Evolutionary conservation across 192 early-diverging fungal species (phyloP), one percentile per base, ranked within the genome.

Genomic region (Geranomyces variabilis): DNA sequence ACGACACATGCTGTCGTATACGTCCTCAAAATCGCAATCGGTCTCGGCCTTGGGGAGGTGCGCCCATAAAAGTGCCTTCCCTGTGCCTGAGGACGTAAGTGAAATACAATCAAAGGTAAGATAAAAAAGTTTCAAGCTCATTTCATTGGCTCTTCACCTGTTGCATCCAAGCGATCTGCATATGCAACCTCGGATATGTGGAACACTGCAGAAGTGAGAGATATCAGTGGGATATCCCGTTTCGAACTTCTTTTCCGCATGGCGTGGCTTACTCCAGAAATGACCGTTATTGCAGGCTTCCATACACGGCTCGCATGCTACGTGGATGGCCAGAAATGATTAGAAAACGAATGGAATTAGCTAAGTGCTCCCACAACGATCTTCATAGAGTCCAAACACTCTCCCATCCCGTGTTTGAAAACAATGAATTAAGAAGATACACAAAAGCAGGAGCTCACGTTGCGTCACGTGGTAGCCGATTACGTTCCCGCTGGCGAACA

Each of bases 201-300:
- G 28, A 31, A 31, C 58, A 60, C 21, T 26, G 51, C n/a, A n/a
- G n/a, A 26, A n/a, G 15, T 53, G 17, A 6, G 17, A 53, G 26
- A 24, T 53, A 26, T 24, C 7, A 53, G 21, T 6, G 51, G 51
- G 51, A n/a, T 3, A 53, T n/a, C 4, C 19, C 51, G 51, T 15
- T 17, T 26, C 46, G 15, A 53, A 53, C 26, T 24, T n/a, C 21
- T 3, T 53, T 10, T 47, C 46, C 51, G 21, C 4, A 26, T 3
- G 51, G 51, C 26, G 51, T 17, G 15, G 15, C 51, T 53, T 26
- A 53, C 51, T 97, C 94, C 94, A 97, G 79, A 94, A 94, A 74
- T 98, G 94, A 0, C 96, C 96, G 75, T 98, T 98, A 81, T 98
- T 95, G 74, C 92, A 92, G n/a, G 94, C 88, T 53, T 93, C 90